A percentile compares a stretch with the other conserved stretches of the same genome.
These are phyloP conservation scores for Trichophyton verrucosum DNA, from an alignment of 2,329 filamentous ascomycete species.

Conservation along the genomic window DNA sequence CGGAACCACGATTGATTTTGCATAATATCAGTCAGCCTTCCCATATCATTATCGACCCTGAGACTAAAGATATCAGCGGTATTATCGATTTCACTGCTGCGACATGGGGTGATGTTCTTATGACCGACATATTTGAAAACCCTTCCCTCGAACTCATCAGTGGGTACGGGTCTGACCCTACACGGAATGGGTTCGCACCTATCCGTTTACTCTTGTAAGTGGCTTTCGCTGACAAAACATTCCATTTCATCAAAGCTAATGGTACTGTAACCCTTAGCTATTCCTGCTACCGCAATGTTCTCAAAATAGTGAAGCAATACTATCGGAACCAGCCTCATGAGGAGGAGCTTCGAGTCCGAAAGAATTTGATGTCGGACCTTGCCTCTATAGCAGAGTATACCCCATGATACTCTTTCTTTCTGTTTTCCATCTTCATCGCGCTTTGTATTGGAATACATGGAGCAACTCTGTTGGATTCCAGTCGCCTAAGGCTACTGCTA, in stretches of 20 bases:
- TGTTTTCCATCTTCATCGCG: neutral
- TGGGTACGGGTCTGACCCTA: constrained; percentile 22
- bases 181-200: constrained; percentile 17
- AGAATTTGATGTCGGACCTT: constrained; percentile 23
- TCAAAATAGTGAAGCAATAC: constrained; percentile 28
- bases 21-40: constrained; percentile 37
- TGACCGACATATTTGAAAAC: constrained; percentile 39
- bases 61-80: constrained; percentile 37
- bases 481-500: neutral
- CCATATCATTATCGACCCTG: constrained; percentile 41
- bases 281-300: constrained; percentile 28
- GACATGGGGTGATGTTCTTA: constrained; percentile 45
- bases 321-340: constrained; percentile 26
- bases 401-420: constrained; percentile 7
- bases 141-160: constrained; percentile 26
- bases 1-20: constrained; percentile 40
- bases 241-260: constrained; percentile 9
- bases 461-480: neutral
- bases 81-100: constrained; percentile 42
- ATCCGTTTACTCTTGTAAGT: constrained; percentile 26
- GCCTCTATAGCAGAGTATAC: constrained; percentile 19
- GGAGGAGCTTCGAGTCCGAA: constrained; percentile 28
- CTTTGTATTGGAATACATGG: neutral
- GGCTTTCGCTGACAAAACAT: neutral
- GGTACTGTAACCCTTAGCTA: constrained; percentile 20